Evolutionary conservation across 78 protist species (phyloP).

Genomic region (Bigelowiella natans): DNA sequence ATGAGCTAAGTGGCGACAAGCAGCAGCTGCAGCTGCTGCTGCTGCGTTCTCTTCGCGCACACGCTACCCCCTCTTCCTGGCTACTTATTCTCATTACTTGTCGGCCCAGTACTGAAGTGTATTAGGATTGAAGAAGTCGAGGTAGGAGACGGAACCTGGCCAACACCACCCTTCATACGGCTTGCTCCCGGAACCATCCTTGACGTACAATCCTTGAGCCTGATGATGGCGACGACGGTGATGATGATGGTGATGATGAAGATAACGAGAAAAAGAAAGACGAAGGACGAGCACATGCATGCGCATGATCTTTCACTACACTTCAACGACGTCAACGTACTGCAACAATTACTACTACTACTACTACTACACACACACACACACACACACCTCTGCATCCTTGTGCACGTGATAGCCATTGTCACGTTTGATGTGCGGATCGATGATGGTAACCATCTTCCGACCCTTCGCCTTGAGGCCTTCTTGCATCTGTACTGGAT

Average conservation of each 20-base stretch:
- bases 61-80: too few relatives aligned
- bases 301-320: too few relatives aligned
- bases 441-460: conserved; percentile 88
- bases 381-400: conserved; percentile 46
- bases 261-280: too few relatives aligned
- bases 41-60: too few relatives aligned
- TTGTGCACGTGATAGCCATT: conserved; percentile 65
- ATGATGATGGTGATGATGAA: too few relatives aligned
- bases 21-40: too few relatives aligned
- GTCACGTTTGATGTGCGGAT: conserved; percentile 91
- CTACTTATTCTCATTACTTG: too few relatives aligned
- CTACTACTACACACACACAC: background rate
- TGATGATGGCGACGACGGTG: too few relatives aligned
- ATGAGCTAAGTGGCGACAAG: too few relatives aligned
- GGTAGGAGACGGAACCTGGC: conserved; percentile 83
- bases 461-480: conserved; percentile 41
- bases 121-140: conserved; percentile 67
- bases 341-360: too few relatives aligned
- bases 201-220: background rate
- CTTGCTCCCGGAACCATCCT: conserved; percentile 27
- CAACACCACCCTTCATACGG: conserved; percentile 94
- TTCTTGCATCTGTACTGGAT: conserved; percentile 27
- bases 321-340: too few relatives aligned
- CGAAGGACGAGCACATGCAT: too few relatives aligned
- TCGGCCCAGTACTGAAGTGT: conserved; percentile 84